Percentiles rank a stretch among this genome's conserved stretches.
Evolutionary conservation across 208 protist genomes (phyloP).

Genomic region (Leishmania gerbilli): DNA sequence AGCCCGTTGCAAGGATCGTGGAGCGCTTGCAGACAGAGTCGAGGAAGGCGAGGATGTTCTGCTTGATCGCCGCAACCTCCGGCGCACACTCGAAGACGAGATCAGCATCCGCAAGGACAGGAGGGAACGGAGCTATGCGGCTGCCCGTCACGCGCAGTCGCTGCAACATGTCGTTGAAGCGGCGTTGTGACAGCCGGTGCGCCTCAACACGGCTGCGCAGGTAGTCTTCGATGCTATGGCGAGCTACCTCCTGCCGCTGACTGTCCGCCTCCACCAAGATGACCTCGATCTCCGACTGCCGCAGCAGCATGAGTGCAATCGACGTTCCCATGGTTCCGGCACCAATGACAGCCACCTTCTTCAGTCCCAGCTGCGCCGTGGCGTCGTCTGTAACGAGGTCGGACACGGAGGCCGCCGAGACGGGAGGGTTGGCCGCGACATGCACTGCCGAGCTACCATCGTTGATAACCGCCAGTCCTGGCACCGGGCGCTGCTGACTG

Average conservation of each 20-base stretch:
- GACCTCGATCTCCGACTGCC: conserved; percentile 55
- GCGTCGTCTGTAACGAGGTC: neutral
- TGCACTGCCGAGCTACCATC: neutral
- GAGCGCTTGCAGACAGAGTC: conserved; percentile 65
- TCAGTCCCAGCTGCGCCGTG: conserved; percentile 17
- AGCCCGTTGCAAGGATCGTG: conserved; percentile 75
- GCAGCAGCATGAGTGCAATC: conserved; percentile 72
- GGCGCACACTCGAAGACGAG: conserved; percentile 79
- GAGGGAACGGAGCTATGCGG: conserved; percentile 34
- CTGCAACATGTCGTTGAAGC: conserved; percentile 32
- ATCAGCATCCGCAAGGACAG: conserved; percentile 48
- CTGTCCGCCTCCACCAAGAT: conserved; percentile 75
- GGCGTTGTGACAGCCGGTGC: conserved; percentile 30
- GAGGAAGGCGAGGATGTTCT: conserved; percentile 71
- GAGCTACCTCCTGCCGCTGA: conserved; percentile 23
- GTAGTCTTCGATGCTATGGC: conserved; percentile 29
- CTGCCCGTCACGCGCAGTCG: conserved; percentile 40
- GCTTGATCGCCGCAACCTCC: conserved; percentile 68
- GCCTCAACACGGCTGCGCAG: conserved; percentile 38
- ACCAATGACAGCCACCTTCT: conserved; percentile 72
- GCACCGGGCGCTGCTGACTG: neutral
- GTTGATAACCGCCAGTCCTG: neutral
- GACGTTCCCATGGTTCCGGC: conserved; percentile 80
- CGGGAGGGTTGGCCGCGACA: neutral
- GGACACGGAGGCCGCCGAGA: neutral